Conservation (phyloP, 2,329 filamentous ascomycete species). For the Talaromyces pinophilus region DNA sequence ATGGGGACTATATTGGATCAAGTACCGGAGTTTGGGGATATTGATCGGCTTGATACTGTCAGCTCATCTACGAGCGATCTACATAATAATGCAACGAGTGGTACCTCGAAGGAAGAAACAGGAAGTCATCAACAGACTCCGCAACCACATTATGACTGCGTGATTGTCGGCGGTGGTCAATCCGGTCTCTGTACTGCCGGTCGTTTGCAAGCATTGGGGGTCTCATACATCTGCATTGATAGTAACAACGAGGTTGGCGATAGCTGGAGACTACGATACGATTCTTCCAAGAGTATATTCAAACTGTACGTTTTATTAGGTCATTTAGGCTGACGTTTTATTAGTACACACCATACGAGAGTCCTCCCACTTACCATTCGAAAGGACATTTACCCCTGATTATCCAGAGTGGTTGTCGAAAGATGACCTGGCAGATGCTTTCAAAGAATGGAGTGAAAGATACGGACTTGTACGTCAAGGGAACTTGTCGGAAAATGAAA, state of each 20-base stretch:
- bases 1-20: conserved; percentile 31
- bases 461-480: conserved; percentile 29
- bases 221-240: conserved; percentile 50
- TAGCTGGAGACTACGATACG: conserved; percentile 51
- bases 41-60: conserved; percentile 25
- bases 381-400: conserved; percentile 28
- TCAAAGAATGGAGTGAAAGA: conserved; percentile 28
- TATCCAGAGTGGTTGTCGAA: conserved; percentile 30
- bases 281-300: conserved; percentile 38
- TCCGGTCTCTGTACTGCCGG: conserved; percentile 48
- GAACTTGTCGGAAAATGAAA: neutral
- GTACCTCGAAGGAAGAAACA: too few relatives aligned
- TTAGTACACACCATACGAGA: conserved; percentile 27
- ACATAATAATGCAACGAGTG: too few relatives aligned
- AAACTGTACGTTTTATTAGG: too few relatives aligned
- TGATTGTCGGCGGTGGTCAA: conserved; percentile 47
- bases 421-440: conserved; percentile 28
- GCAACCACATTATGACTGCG: conserved; percentile 30
- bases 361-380: conserved; percentile 32
- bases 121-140: neutral
- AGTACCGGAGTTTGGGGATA: conserved; percentile 26
- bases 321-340: neutral
- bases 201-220: conserved; percentile 46
- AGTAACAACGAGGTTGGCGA: conserved; percentile 46
- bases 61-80: too few relatives aligned